Evolutionary conservation across 768 basidiomycete species (phyloP), one percentile per base, ranked within the genome.

Genomic region (Scleroderma citrinum): DNA sequence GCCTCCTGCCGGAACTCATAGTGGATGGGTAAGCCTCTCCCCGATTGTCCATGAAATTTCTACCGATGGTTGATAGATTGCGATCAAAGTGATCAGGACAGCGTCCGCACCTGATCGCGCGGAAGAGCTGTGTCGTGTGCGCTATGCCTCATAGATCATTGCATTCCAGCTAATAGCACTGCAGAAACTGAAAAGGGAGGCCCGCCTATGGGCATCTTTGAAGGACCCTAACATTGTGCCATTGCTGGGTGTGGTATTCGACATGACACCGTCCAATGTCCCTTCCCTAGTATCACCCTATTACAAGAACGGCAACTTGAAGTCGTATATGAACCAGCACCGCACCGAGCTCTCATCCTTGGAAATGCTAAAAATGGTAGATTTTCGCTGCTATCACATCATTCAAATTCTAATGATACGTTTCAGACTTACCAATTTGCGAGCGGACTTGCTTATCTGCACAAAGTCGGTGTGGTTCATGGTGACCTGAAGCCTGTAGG

Each of bases 401-500:
- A 30, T 31, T 20, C 30, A 8, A 6, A 7, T 41, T 41, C 32
- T 21, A 36, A 48, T 7, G 10, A 24, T 32, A 4, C 19, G 3
- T 45, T 39, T 16, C 30, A 66, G 66, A 13, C 56, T 14, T 59
- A 48, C 44, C 52, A 64, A 19, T 8, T 60, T 41, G 40, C 62
- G 5, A 52, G 37, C 38, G 61, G 61, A 23, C 21, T 66, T 8
- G 50, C 46, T 21, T 68, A 60, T 37, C 39, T 66, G 32, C 66
- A 68, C 44, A 24, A 11, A 12, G 36, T 24, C 26, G 50, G 7
- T 5, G 48, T 71, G 5, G 49, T 70, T 17, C 71, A 72, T 24
- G 71, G 67, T 13, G 71, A 73, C 37, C 56, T 72, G 24, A 72
- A 71, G 58, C 69, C 68, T 5, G 67, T 68, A 48, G 29, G 67